Percentiles rank a stretch among this genome's conserved stretches.
Evolutionary conservation across 2,329 filamentous ascomycete species (phyloP).

Genomic region (Aspergillaceae sp.): DNA sequence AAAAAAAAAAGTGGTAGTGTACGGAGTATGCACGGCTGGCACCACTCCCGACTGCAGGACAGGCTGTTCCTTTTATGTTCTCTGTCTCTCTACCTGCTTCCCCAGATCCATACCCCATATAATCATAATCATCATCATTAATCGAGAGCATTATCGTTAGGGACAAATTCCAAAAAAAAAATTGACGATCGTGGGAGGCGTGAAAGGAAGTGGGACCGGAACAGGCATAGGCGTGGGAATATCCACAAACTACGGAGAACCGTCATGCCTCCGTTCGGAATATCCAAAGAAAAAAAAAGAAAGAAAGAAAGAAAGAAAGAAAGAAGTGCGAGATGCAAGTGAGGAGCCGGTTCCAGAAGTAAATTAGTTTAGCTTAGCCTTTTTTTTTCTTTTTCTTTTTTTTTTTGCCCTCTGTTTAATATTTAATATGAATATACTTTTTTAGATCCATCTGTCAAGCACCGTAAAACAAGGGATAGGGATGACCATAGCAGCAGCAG

Average conservation of each 20-base stretch:
- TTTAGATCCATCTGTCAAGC: background rate
- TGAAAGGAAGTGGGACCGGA: slow-evolving; percentile 3
- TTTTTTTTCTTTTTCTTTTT: background rate
- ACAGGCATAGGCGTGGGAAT: no score
- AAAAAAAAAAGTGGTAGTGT: no score
- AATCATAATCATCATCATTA: background rate
- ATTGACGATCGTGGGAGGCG: slow-evolving; percentile 19
- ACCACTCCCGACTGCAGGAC: slow-evolving; percentile 1
- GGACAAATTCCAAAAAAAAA: slow-evolving; percentile 3
- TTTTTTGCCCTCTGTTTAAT: background rate
- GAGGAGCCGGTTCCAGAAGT: background rate
- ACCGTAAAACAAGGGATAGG: background rate
- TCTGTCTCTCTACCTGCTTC: no score
- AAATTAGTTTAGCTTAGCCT: background rate
- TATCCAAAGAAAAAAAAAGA: slow-evolving; percentile 4
- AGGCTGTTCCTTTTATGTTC: slow-evolving; percentile 4
- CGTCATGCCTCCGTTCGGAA: slow-evolving; percentile 8
- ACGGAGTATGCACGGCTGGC: background rate
- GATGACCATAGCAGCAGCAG: no score
- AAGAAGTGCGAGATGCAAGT: background rate
- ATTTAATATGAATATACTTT: background rate
- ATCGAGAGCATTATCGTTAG: background rate
- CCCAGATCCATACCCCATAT: background rate
- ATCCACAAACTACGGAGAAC: slow-evolving; percentile 15
- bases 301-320: slow-evolving; percentile 1